Percentiles rank a stretch among this genome's conserved stretches.
Evolutionary conservation across 768 basidiomycete genomes (phyloP).

Genomic region (Suillus brevipes): DNA sequence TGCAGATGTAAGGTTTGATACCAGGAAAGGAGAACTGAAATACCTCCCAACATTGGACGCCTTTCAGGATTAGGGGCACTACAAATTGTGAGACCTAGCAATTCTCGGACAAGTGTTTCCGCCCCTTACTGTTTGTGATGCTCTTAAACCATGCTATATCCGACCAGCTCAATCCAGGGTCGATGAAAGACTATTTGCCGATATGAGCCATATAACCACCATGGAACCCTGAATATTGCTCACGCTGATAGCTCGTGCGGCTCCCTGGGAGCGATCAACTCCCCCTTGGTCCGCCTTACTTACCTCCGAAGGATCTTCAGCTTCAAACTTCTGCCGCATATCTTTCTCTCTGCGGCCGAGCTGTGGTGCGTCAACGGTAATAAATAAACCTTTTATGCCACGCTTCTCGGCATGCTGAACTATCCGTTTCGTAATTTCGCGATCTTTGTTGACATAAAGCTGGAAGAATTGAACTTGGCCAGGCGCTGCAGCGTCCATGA

Average conservation of each 20-base stretch:
- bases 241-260: conserved; percentile 85
- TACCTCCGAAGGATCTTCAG: conserved; percentile 39
- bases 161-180: conserved; percentile 81
- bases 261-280: conserved; percentile 82
- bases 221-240: conserved; percentile 18
- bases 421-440: conserved; percentile 75
- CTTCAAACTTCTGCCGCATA: conserved; percentile 93
- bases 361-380: conserved; percentile 94
- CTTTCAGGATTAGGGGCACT: conserved; percentile 67
- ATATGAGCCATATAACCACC: neutral
- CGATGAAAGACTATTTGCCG: conserved; percentile 76
- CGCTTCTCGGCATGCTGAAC: conserved; percentile 84
- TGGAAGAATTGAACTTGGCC: conserved; percentile 83
- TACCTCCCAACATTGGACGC: conserved; percentile 43
- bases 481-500: conserved; percentile 78
- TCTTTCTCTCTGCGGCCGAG: conserved; percentile 91
- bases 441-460: conserved; percentile 85
- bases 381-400: conserved; percentile 88
- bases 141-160: conserved; percentile 69
- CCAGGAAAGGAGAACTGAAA: neutral
- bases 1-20: neutral
- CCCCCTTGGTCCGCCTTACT: conserved; percentile 17
- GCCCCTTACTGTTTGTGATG: conserved; percentile 52
- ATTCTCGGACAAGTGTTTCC: neutral
- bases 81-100: neutral